Base-by-base conservation (phyloP, 441 rosid genomes). In the Kokia cookei region DNA sequence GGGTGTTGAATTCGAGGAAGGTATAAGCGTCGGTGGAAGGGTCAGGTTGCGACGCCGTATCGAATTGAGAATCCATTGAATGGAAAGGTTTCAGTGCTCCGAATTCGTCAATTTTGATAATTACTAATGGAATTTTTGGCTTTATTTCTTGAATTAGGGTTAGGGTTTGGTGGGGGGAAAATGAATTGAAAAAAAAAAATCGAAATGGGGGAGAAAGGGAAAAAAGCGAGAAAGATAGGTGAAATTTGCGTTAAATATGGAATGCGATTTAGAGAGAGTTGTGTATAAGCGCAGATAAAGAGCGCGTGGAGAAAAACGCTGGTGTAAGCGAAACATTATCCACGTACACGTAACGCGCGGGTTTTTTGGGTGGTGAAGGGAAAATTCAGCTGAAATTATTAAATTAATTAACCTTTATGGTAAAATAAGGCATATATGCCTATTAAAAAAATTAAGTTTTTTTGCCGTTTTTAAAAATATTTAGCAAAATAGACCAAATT, bases 21-120 rank as follows among this genome's bases (percentile, higher is more conserved):
- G 93, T 89, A 78, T 96, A 95, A 9, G 97, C 98, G 83, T 96
- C 99, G 40, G 85, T 76, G 32, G 79, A 90, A 9, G 95, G 76
- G 78, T 92, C 99, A 11, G 99, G 99, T 85, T 96, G 99, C 78
- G 99, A 96, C 55, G 97, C 93, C 64, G 97, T 90, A 13, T 93
- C 99, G 78, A 84, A 93, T 74, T 91, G 92, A 55, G 95, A 81
- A 82, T 90, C 99, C 99, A 95, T 95, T 24, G 58, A 71, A 75
- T 69, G 72, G 50, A 54, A 74, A 62, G 3, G n/a, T 48, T 68
- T 79, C 78, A 69, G 42, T 14, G 51, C 48, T 43, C 47, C 75
- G 57, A 69, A 51, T 55, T 43, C 50, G 19, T 42, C 29, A 24
- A 24, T 27, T 54, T 37, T 71, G 47, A 43, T 48, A 47, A 60